These are phyloP conservation scores for Fusarium sulawesiense DNA, from an alignment of 2,329 filamentous ascomycete genomes.

Conservation along the genomic window DNA sequence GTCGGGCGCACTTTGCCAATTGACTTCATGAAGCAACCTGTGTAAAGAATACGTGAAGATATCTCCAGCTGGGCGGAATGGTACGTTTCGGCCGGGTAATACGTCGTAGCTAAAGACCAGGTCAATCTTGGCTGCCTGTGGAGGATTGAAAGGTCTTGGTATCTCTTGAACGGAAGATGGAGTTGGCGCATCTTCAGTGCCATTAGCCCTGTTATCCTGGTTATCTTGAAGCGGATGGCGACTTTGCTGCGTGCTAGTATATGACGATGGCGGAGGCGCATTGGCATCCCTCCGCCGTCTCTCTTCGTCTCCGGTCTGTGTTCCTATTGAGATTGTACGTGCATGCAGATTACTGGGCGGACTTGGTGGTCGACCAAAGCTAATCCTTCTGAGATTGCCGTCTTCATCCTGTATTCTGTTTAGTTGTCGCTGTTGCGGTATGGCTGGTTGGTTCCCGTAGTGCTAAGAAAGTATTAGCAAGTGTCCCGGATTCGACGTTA, in stretches of 20 bases:
- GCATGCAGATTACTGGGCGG: fast-evolving
- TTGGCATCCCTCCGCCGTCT: background rate
- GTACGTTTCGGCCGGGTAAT: background rate
- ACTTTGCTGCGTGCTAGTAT: background rate
- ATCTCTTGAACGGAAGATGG: background rate
- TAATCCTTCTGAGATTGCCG: background rate
- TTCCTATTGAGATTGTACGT: background rate
- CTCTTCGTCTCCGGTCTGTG: background rate
- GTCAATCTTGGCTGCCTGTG: background rate
- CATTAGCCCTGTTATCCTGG: background rate
- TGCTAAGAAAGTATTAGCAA: background rate
- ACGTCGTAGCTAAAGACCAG: conserved; percentile 11
- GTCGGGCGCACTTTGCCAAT: conserved; percentile 4
- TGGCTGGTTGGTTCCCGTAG: fast-evolving
- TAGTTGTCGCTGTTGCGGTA: background rate
- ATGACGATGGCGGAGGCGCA: background rate
- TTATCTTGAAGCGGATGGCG: no score
- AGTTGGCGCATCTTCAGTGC: background rate
- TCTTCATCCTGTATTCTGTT: background rate
- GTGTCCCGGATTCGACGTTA: fast-evolving
- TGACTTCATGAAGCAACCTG: background rate
- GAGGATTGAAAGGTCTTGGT: background rate
- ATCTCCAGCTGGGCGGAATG: fast-evolving
- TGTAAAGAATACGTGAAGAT: background rate
- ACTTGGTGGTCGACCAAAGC: background rate